Evolutionary conservation across 257 asterid species (phyloP).

Genomic region (Solanum piurae): DNA sequence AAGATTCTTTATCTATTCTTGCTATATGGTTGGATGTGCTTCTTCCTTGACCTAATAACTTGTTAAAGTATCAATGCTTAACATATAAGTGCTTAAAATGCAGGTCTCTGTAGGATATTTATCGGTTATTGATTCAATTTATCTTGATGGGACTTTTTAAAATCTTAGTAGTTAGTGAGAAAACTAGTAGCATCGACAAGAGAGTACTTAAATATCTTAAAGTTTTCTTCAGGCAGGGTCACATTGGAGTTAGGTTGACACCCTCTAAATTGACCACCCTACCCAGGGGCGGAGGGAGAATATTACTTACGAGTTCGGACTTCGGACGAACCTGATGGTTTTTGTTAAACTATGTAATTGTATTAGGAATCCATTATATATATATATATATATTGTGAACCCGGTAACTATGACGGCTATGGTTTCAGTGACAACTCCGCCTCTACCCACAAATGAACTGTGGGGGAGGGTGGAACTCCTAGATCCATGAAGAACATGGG

Average conservation of each 20-base stretch:
- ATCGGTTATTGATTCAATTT: neutral
- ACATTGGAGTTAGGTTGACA: neutral
- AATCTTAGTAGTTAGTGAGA: neutral
- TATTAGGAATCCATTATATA: too few species aligned
- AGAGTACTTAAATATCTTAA: neutral
- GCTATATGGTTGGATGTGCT: neutral
- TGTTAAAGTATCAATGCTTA: neutral
- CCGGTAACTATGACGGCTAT: neutral
- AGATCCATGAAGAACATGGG: neutral
- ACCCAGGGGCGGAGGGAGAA: neutral
- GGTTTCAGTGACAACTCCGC: neutral
- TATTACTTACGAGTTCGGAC: neutral
- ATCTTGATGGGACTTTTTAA: neutral
- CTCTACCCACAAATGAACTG: neutral
- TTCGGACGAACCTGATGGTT: neutral
- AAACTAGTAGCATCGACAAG: neutral
- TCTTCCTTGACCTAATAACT: neutral
- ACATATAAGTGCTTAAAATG: neutral
- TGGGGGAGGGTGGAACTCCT: neutral
- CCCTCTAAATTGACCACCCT: neutral
- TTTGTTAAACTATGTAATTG: neutral
- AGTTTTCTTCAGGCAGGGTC: neutral
- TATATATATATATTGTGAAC: neutral
- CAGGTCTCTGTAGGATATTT: neutral
- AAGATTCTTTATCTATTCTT: neutral